Evolutionary conservation across 2,329 filamentous ascomycete genomes (phyloP), one percentile per base, ranked within the genome.

Genomic region (Daldinia sp.): DNA sequence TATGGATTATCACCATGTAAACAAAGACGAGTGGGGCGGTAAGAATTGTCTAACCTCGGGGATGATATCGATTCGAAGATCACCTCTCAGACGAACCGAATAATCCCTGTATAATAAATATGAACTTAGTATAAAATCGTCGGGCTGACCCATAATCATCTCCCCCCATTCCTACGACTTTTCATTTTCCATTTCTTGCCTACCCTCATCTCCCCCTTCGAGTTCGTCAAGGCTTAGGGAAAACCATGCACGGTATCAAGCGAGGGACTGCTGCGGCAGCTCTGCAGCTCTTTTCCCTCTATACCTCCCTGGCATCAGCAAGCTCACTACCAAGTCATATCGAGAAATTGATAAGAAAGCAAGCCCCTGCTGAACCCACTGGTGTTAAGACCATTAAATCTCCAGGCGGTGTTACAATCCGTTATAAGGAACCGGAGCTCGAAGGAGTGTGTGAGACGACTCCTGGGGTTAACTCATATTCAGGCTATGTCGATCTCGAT

Each of bases 341-440:
- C 18, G 73, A 76, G 66, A 72, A 63, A 56, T 62, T 76, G 28
- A 55, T 77, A 50, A 75, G 67, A 71, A 76, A 70, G 39, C 76
- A 78, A 48, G 67, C 82, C 12, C 82, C 83, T 9, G 80, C 79
- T 41, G 77, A 82, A 55, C 79, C 80, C 23, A 79, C 75, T 4
- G 82, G 78, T 51, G 81, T 84, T 62, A 85, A 79, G 70, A 83
- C 79, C 6, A 81, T 85, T 57, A 79, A 73, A 10, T 78, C 81
- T 3, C 83, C 83, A 6, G 79, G 78, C 23, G 82, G 83, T 59
- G 80, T 81, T 20, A 81, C 77, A 10, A 81, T 86, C 53, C 80
- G 83, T 1, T 86, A 85, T 76, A 87, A 85, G 75, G 80, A 86
- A 75, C 85, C 86, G 6, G 84, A 82, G 4, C 77, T 79, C 39